Evolutionary conservation across 768 basidiomycete genomes (phyloP).

Genomic region (Boletus subparvulus): DNA sequence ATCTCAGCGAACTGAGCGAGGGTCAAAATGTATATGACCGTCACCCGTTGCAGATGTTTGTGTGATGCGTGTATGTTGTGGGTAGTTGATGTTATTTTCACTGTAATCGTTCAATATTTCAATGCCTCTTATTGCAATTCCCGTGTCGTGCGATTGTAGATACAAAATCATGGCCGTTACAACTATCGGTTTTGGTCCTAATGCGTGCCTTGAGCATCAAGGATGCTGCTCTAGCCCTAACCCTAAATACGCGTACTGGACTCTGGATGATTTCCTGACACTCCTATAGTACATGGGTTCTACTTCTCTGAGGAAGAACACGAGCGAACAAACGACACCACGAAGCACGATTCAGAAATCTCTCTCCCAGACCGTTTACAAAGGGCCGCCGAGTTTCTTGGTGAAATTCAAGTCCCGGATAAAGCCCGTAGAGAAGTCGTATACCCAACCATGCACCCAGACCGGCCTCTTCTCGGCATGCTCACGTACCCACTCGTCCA

Average conservation of each 20-base stretch:
- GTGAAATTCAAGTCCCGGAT: conserved; percentile 57
- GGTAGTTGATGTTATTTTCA: conserved; percentile 5
- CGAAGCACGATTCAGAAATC: background rate
- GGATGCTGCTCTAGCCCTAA: too few relatives aligned
- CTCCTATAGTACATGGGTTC: background rate
- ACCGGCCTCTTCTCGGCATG: conserved; percentile 36
- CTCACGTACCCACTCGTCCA: background rate
- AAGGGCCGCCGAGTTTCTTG: conserved; percentile 14
- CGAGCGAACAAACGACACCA: background rate
- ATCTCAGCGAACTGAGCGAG: conserved; percentile 86
- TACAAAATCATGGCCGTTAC: too few relatives aligned
- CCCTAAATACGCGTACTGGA: too few relatives aligned
- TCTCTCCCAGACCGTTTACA: background rate
- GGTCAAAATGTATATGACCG: conserved; percentile 88
- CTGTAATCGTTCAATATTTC: conserved; percentile 1
- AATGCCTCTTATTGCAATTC: background rate
- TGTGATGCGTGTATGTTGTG: conserved; percentile 41
- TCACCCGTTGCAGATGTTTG: conserved; percentile 80
- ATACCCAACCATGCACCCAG: conserved; percentile 75
- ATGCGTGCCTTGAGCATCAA: too few relatives aligned
- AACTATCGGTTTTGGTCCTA: too few relatives aligned
- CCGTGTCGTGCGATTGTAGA: too few relatives aligned
- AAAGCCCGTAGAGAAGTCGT: conserved; percentile 57
- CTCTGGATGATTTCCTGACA: too few relatives aligned
- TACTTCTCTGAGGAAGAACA: background rate